phyloP scores from a whole-genome alignment of 805 yeast species.

The Clavispora vitiphila region DNA sequence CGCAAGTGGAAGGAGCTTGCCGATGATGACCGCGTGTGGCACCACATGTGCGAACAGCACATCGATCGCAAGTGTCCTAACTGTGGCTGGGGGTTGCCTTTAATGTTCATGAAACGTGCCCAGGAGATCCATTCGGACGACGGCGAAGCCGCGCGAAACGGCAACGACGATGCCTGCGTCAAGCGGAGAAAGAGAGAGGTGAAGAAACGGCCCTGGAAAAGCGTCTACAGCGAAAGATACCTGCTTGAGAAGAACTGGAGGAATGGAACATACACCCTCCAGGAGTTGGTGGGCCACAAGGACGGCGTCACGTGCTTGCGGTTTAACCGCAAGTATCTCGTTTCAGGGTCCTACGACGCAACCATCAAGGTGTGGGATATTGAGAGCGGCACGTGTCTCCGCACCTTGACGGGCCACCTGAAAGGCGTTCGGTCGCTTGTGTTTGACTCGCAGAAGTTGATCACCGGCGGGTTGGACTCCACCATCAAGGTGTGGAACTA shows the following conservation, averaged over 20 bases:
- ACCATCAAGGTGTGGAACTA: conserved; percentile 96
- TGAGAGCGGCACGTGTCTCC: conserved; percentile 66
- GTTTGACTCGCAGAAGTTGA: conserved; percentile 83
- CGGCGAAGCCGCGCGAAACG: neutral
- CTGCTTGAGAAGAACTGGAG: conserved; percentile 95
- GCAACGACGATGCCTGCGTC: neutral
- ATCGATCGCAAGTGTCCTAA: conserved; percentile 95
- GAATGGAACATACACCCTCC: conserved; percentile 63
- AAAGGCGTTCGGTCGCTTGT: conserved; percentile 81
- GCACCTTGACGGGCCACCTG: conserved; percentile 83
- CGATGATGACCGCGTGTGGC: conserved; percentile 97
- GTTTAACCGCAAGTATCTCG: conserved; percentile 67
- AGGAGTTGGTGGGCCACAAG: conserved; percentile 71
- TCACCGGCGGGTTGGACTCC: conserved; percentile 87
- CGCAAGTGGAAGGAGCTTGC: conserved; percentile 84
- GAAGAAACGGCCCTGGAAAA: conserved; percentile 82
- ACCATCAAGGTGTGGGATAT: conserved; percentile 92
- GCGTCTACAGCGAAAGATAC: conserved; percentile 85
- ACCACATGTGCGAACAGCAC: conserved; percentile 97
- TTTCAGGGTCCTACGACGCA: conserved; percentile 91
- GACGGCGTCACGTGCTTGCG: conserved; percentile 89
- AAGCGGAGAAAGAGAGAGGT: conserved; percentile 9
- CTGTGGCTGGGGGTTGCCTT: conserved; percentile 98
- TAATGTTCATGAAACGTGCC: conserved; percentile 81
- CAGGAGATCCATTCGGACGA: conserved; percentile 38